Evolutionary conservation across 352 stramenopile species (phyloP).

Genomic region (Pythium oligandrum): DNA sequence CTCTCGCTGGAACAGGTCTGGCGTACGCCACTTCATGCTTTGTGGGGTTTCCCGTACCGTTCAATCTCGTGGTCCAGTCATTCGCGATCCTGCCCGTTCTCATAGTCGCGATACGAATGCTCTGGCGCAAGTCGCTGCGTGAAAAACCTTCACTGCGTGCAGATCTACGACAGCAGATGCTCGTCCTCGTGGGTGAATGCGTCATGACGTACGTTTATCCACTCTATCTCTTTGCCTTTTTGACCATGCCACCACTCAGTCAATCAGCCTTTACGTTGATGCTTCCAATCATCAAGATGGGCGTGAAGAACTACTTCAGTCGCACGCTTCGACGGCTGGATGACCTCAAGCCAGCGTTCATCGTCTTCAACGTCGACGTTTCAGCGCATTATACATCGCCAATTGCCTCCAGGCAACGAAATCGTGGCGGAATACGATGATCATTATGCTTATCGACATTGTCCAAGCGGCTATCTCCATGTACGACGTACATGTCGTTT

Average conservation of each 20-base stretch:
- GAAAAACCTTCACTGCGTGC: too few species aligned
- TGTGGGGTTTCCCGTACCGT: neutral
- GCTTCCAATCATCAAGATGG: constrained; percentile 1
- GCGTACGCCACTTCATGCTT: neutral
- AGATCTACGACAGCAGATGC: too few species aligned
- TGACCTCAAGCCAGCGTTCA: neutral
- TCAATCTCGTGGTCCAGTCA: neutral
- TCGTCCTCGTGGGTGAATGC: neutral
- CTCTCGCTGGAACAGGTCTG: neutral
- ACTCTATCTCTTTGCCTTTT: neutral
- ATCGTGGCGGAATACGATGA: neutral
- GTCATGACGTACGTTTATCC: constrained; percentile 1
- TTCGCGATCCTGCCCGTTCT: neutral
- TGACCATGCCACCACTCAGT: neutral
- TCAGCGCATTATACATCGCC: neutral
- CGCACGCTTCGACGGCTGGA: neutral
- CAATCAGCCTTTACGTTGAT: neutral
- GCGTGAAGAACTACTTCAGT: neutral
- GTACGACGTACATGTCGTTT: too few species aligned
- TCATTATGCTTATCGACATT: neutral
- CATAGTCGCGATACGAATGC: too few species aligned
- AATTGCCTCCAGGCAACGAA: neutral
- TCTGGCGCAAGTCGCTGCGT: too few species aligned
- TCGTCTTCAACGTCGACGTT: constrained; percentile 4
- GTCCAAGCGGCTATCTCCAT: neutral